phyloP scores from a whole-genome alignment of 352 stramenopile genomes.

The Phytophthora sp. region DNA sequence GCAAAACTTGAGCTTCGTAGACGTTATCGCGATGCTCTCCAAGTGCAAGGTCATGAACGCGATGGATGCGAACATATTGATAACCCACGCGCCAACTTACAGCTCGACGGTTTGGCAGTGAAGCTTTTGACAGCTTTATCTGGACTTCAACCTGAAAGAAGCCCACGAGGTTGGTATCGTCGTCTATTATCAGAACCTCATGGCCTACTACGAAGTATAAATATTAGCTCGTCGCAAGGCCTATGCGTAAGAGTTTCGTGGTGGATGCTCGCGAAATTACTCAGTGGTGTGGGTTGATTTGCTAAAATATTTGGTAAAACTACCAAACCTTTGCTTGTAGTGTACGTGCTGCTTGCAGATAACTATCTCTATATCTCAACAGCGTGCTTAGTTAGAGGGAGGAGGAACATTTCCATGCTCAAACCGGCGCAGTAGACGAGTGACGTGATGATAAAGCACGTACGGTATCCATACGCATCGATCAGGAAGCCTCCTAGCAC shows the following conservation, averaged over 20 bases:
- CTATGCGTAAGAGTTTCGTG: not conserved
- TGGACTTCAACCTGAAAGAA: too few species aligned
- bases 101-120: constrained; percentile 12
- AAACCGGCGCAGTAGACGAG: constrained; percentile 69
- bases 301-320: constrained; percentile 7
- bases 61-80: constrained; percentile 18
- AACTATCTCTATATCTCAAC: constrained; percentile 45
- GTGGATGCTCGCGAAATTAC: too few species aligned
- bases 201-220: too few species aligned
- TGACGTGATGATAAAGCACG: constrained; percentile 83
- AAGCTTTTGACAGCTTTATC: too few species aligned
- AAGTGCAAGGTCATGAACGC: constrained; percentile 32
- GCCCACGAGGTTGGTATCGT: too few species aligned
- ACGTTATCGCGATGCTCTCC: constrained; percentile 32
- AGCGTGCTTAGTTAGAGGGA: constrained; percentile 68
- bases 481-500: constrained; percentile 81
- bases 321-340: constrained; percentile 13
- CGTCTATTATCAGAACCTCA: too few species aligned
- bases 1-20: constrained; percentile 45
- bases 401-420: constrained; percentile 58
- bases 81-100: too few species aligned
- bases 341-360: not conserved
- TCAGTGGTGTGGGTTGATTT: not conserved
- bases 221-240: too few species aligned
- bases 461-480: constrained; percentile 78